phyloP scores from a whole-genome alignment of 1,284 basidiomycete species.

The Papiliotrema flavescens region DNA sequence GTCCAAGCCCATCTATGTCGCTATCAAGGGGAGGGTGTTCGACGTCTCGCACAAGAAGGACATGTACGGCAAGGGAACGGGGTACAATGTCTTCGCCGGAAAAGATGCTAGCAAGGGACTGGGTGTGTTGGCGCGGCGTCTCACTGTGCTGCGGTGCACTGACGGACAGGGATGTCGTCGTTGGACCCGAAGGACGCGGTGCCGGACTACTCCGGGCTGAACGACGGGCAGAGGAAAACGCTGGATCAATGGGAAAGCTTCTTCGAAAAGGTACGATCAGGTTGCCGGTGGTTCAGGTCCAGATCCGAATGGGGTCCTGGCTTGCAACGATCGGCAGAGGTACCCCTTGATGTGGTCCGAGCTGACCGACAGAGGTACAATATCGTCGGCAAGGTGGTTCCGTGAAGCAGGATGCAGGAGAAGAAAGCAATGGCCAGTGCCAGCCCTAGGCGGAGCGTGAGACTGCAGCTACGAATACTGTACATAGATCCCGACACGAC shows the following conservation, averaged over 20 bases:
- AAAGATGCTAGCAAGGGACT: constrained; percentile 84
- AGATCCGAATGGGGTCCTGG: no score
- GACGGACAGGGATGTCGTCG: constrained; percentile 60
- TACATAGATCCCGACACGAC: no score
- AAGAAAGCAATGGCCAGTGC: no score
- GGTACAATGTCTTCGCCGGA: constrained; percentile 62
- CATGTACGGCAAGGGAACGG: constrained; percentile 49
- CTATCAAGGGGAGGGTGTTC: constrained; percentile 50
- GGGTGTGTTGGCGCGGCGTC: constrained; percentile 53
- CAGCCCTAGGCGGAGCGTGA: no score
- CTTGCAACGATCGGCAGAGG: constrained; percentile 73
- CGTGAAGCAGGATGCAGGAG: no score
- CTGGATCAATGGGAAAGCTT: constrained; percentile 88
- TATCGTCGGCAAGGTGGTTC: constrained; percentile 15
- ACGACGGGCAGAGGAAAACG: constrained; percentile 72
- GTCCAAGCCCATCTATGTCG: constrained; percentile 47
- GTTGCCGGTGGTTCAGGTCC: constrained; percentile 56
- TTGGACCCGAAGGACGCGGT: constrained; percentile 84
- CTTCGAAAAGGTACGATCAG: constrained; percentile 57
- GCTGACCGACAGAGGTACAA: constrained; percentile 13
- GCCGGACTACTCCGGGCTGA: constrained; percentile 76
- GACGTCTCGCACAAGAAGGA: constrained; percentile 47
- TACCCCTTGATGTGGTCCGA: constrained; percentile 25
- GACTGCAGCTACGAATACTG: no score
- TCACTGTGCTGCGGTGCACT: neutral